A percentile compares a stretch with the other conserved stretches of the same genome.
These are phyloP conservation scores for Aeminium ludgeri DNA, from an alignment of 495 filamentous ascomycete species.

Conservation along the genomic window DNA sequence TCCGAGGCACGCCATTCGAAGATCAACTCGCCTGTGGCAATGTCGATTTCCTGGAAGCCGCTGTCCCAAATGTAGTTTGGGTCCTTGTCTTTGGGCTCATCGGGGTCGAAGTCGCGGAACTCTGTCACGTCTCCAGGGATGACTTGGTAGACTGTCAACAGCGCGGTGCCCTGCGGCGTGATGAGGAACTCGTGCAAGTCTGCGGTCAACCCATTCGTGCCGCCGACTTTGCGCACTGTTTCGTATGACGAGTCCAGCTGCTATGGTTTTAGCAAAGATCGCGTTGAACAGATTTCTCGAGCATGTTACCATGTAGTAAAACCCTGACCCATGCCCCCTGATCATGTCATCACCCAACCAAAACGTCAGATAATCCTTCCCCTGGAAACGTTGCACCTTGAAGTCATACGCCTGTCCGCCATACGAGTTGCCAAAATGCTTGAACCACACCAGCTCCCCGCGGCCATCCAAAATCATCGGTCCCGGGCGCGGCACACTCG, in stretches of 20 bases:
- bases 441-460: slow-evolving; percentile 11
- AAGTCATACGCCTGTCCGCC: slow-evolving; percentile 16
- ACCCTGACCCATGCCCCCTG: slow-evolving; percentile 33
- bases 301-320: slow-evolving; percentile 31
- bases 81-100: slow-evolving; percentile 4
- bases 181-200: slow-evolving; percentile 17
- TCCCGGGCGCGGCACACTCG: slow-evolving; percentile 9
- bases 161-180: slow-evolving; percentile 15
- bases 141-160: slow-evolving; percentile 18
- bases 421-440: slow-evolving; percentile 8
- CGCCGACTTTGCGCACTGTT: slow-evolving; percentile 5
- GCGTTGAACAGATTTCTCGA: background rate
- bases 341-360: slow-evolving; percentile 34
- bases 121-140: slow-evolving; percentile 2
- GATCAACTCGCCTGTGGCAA: slow-evolving; percentile 18
- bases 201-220: slow-evolving; percentile 8
- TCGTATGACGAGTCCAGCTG: slow-evolving; percentile 14
- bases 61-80: slow-evolving; percentile 19
- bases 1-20: slow-evolving; percentile 30
- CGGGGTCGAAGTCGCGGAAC: slow-evolving; percentile 6
- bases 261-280: background rate
- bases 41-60: slow-evolving; percentile 20
- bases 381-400: slow-evolving; percentile 12
- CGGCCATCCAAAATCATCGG: slow-evolving; percentile 15
- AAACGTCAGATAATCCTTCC: slow-evolving; percentile 27